Base-by-base conservation (phyloP, 1,284 basidiomycete genomes). In the Erythrobasidium hasegawianum region DNA sequence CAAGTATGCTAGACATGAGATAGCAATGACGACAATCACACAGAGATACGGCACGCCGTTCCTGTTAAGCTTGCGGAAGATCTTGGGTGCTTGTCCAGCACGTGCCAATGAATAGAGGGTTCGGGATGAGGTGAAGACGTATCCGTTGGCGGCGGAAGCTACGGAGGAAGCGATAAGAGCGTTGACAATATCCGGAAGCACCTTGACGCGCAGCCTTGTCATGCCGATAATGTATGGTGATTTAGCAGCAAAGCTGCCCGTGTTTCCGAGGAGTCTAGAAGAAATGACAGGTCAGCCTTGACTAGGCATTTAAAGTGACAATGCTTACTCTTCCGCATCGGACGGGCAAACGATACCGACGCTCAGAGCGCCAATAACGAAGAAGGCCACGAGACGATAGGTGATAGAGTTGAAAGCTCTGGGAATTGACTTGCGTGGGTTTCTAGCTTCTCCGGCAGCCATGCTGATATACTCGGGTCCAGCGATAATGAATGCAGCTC, bases 351-450 rank as follows among this genome's bases (percentile, higher is more conserved):
- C 73, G 38, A 70, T 69, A 16, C 71, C 72, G 47, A 77, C 74
- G 55, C 67, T 71, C 1, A 76, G 57, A 11, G 73, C 69, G 7
- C 74, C 72, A 0, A 70, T 59, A 43, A 76, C 57, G 70, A 75
- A 78, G 70, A 77, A 76, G 38, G 71, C 45, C 16, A 75, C 49
- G 27, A 78, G 67, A 27, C 77, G 73, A 59, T 68, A 72, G 33
- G 73, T 68, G n/a, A 71, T 74, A 20, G 70, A 57, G 43, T 71
- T 75, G 70, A 76, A 76, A 2, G 75, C 76, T 41, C 59, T 65
- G 8, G 76, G 76, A 40, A 78, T 67, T 26, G 73, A 67, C n/a
- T 68, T 69, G 18, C 77, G 73, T 2, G 72, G 74, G 72, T 73
- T 76, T 68, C 22, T 71, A 68, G 72, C 70, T 60, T 76, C 75